Evolutionary conservation across 208 protist species (phyloP).

Genomic region (Balamuthia mandrillaris): DNA sequence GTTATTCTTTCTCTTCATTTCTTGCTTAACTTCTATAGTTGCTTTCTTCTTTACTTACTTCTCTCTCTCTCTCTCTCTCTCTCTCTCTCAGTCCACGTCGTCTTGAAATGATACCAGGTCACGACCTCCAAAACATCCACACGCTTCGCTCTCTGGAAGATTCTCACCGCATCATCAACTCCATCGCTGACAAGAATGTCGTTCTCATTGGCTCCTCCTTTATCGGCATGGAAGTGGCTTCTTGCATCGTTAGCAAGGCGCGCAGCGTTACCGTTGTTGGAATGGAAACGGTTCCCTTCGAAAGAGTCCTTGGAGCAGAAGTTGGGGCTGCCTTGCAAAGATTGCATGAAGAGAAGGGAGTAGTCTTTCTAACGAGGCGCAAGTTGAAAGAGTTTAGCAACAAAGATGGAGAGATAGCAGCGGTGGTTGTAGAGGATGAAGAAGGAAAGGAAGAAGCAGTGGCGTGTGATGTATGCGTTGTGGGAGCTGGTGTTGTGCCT

Average conservation of each 20-base stretch:
- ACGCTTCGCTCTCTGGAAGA: slow-evolving; percentile 33
- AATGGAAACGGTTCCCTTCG: slow-evolving; percentile 52
- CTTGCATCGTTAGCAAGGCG: slow-evolving; percentile 21
- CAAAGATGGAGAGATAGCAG: slow-evolving; percentile 11
- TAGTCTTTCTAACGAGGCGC: slow-evolving; percentile 37
- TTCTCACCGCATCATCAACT: not conserved
- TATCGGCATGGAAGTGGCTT: slow-evolving; percentile 44
- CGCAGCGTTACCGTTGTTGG: slow-evolving; percentile 46
- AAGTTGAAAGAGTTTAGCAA: slow-evolving; percentile 30
- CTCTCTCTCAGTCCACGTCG: not conserved
- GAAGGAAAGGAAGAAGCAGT: too few relatives aligned
- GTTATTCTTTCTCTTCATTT: not conserved
- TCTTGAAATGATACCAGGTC: not conserved
- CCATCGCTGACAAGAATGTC: slow-evolving; percentile 39
- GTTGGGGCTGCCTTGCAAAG: slow-evolving; percentile 44
- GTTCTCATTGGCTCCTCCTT: slow-evolving; percentile 48
- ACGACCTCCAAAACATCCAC: not conserved
- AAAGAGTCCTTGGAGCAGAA: slow-evolving; percentile 41
- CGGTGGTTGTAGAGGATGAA: slow-evolving; percentile 37
- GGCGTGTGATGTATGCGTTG: slow-evolving; percentile 32
- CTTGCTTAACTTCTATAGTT: not conserved
- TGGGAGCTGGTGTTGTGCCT: slow-evolving; percentile 52
- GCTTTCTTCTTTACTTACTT: not conserved
- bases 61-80: too few relatives aligned
- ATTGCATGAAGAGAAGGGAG: slow-evolving; percentile 43